These are phyloP conservation scores for Pezicula neosporulosa DNA, from an alignment of 2,329 filamentous ascomycete species.

Conservation along the genomic window DNA sequence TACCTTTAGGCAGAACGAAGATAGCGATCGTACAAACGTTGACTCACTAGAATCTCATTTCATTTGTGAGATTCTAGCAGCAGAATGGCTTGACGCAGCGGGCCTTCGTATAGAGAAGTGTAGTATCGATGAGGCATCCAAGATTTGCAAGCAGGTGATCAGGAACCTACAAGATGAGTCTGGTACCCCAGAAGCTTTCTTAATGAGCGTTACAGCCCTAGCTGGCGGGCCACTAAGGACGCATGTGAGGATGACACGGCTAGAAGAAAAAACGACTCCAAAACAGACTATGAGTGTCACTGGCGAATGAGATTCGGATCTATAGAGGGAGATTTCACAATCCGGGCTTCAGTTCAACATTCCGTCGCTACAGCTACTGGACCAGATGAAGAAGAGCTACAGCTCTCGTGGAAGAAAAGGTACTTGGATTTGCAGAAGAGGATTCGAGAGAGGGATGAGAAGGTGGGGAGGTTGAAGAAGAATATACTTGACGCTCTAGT, in stretches of 20 bases:
- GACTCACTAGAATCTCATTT: constrained; percentile 54
- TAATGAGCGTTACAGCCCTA: constrained; percentile 56
- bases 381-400: constrained; percentile 15
- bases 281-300: constrained; percentile 45
- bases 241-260: constrained; percentile 37
- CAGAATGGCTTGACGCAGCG: constrained; percentile 47
- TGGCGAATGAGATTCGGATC: constrained; percentile 55
- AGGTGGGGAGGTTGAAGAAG: constrained; percentile 40
- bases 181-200: constrained; percentile 48
- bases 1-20: constrained; percentile 24
- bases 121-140: constrained; percentile 48
- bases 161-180: constrained; percentile 49
- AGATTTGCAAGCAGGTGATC: constrained; percentile 50
- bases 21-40: constrained; percentile 45
- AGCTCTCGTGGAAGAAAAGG: constrained; percentile 44
- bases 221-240: constrained; percentile 51
- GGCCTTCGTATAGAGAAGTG: constrained; percentile 40
- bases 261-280: constrained; percentile 38
- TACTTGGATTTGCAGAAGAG: constrained; percentile 56
- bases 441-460: constrained; percentile 55
- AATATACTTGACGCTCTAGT: constrained; percentile 36
- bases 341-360: constrained; percentile 39
- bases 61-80: constrained; percentile 44
- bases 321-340: constrained; percentile 48
- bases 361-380: constrained; percentile 13